Evolutionary conservation across 2,329 filamentous ascomycete species (phyloP).

Genomic region (Monosporascus sp.): DNA sequence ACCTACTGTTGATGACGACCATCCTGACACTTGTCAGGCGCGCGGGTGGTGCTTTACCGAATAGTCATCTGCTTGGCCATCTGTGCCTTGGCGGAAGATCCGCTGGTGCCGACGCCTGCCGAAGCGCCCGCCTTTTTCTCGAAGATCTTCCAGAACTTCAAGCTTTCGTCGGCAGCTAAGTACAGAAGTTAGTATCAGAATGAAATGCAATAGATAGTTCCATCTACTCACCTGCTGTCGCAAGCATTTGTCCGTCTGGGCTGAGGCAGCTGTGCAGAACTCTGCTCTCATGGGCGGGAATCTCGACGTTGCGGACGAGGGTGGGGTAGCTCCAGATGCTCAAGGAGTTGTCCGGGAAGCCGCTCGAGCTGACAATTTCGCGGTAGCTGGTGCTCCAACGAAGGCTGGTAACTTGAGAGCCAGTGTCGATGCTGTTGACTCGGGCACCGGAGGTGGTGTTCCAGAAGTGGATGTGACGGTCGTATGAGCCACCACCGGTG

Average conservation of each 20-base stretch:
- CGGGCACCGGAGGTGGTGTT: slow-evolving; percentile 96
- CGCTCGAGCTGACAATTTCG: slow-evolving; percentile 94
- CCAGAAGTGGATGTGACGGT: slow-evolving; percentile 99
- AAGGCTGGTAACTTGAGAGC: slow-evolving; percentile 92
- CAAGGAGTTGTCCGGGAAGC: slow-evolving; percentile 98
- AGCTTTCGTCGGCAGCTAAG: slow-evolving; percentile 81
- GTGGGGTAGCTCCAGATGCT: slow-evolving; percentile 99
- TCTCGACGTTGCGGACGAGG: slow-evolving; percentile 94
- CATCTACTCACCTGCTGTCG: slow-evolving; percentile 66
- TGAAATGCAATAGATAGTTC: not conserved
- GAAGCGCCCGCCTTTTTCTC: slow-evolving; percentile 88
- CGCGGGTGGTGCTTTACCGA: slow-evolving; percentile 47
- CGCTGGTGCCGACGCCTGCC: slow-evolving; percentile 58
- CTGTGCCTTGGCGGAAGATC: slow-evolving; percentile 70
- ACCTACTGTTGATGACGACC: slow-evolving; percentile 23
- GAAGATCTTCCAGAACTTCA: slow-evolving; percentile 99
- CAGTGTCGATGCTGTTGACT: slow-evolving; percentile 98
- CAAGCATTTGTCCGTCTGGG: slow-evolving; percentile 96
- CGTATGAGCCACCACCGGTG: slow-evolving; percentile 92
- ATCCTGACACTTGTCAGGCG: slow-evolving; percentile 14
- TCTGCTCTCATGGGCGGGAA: slow-evolving; percentile 93
- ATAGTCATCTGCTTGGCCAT: slow-evolving; percentile 96
- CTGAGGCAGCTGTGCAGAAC: slow-evolving; percentile 96
- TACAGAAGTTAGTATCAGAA: slow-evolving; percentile 21
- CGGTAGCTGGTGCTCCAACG: slow-evolving; percentile 97